Evolutionary conservation across 1,284 basidiomycete genomes (phyloP), one percentile per base, ranked within the genome.

Genomic region (Xanthoconium separans): DNA sequence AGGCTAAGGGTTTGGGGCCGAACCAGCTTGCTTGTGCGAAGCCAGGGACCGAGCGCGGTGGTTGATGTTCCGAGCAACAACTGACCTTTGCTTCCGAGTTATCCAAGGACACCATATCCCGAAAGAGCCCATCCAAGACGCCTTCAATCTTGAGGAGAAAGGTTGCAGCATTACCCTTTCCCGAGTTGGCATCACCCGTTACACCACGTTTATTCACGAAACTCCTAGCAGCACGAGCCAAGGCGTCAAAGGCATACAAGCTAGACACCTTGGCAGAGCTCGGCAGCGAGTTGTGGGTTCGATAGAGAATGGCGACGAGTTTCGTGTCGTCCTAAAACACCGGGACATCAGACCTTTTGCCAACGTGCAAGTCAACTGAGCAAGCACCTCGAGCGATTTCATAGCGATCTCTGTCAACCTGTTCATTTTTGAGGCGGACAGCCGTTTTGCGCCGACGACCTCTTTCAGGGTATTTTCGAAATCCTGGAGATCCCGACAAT

Each of bases 171-270:
- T 91, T 93, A 47, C 90, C 90, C 57, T 79, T 80, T 47, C 74
- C 72, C 22, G 79, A 73, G 49, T 78, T 78, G 18, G 78, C 65
- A 58, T 87, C 82, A 56, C 77, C 80, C 59, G 77, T 75, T 18
- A 83, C 71, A 53, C 77, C 77, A 50, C 84, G 80, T 69, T 92
- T 93, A 65, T 76, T 84, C 41, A 77, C 83, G 50, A 84, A 78
- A 58, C 77, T 76, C 58, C 83, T 80, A n/a, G 91, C 91, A 16
- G 88, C 91, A 53, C 94, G 84, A 43, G 91, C 83, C 57, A 97
- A 79, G 16, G 93, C 90, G 73, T 97, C 94, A 68, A 97, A 91
- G 42, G 88, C 85, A 72, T 97, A 97, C 53, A 97, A 77, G 72
- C 90, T 92, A 44, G 83, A 85, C 56, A 94, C 82, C 68, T 96